These are phyloP conservation scores for Tuber melanosporum DNA, from an alignment of 495 filamentous ascomycete species.

Conservation along the genomic window DNA sequence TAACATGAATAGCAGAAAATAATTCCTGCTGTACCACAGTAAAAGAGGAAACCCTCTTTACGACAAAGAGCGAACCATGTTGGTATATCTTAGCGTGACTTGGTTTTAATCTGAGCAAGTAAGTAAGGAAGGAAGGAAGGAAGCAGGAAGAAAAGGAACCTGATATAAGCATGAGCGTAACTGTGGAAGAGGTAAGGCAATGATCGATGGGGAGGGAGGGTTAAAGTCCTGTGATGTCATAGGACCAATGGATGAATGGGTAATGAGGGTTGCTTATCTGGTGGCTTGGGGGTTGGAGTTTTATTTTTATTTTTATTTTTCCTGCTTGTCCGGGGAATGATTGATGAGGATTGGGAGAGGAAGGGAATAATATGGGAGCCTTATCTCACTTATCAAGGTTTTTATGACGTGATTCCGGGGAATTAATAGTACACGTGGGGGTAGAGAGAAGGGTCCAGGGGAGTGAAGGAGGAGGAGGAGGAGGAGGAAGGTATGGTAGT, in stretches of 20 bases:
- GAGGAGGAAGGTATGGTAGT: neutral
- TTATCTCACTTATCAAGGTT: neutral
- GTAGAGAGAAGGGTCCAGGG: too few species aligned
- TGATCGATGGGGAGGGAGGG: neutral
- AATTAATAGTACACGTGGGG: neutral
- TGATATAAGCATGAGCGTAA: neutral
- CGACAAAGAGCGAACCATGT: neutral
- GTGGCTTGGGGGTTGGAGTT: neutral
- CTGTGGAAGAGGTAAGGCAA: neutral
- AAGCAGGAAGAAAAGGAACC: neutral
- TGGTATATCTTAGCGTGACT: neutral
- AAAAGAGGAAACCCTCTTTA: neutral
- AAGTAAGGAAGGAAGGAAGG: neutral
- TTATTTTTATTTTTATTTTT: neutral
- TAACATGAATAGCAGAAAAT: neutral
- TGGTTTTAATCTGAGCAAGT: neutral
- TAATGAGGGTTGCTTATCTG: neutral
- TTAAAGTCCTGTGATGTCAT: neutral
- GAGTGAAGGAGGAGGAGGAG: neutral
- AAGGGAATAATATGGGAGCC: neutral
- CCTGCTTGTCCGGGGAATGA: neutral
- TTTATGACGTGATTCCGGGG: neutral
- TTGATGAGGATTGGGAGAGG: neutral
- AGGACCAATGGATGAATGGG: neutral
- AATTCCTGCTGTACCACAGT: neutral